Base-by-base conservation (phyloP, 805 yeast genomes). In the Saturnispora gosingensis region DNA sequence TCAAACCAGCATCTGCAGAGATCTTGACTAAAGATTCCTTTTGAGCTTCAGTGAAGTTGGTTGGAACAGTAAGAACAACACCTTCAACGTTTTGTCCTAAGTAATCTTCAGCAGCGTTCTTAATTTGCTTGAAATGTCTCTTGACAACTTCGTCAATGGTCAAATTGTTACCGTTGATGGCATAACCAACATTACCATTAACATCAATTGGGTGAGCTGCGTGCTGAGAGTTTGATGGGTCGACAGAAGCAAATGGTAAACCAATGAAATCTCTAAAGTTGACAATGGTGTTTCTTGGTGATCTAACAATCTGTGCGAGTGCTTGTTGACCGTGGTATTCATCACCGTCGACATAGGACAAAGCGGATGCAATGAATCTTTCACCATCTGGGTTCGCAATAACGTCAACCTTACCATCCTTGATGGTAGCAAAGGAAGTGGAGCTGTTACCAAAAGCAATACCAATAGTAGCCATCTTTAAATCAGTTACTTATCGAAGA, bases 301-400 rank as follows among this genome's bases (percentile, higher is more conserved):
- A 88, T 80, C 99, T 86, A 57, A 93, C 76, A 63, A 91, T 73
- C 73, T 93, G 97, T 52, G 89, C 90, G 61, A 83, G 73, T 53
- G 98, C 99, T 74, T 93, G 98, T 54, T 88, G 85, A 55, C 99
- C 99, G 67, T 93, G 97, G 73, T 88, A 93, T 74, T 93, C 98
- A 67, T 93, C 98, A 52, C 78, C 84, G 55, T 95, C 97, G 53
- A 89, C 89, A 68, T 90, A 93, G 18, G 97, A 82, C 55, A 93
- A 77, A 54, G 86, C 85, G 28, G 98, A 85, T 56, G 98, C 96
- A 67, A 93, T 93, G 54, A 91, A 79, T 74, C 98, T 88, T 73
- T 93, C 98, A 70, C 99, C 99, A 66, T 93, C 99, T 60, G 95
- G 97, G 81, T 93, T 91, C 60, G 99, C 99, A 68, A 93, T 91